These are phyloP conservation scores for Chenopodium quinoa DNA, from an alignment of 148 eudicot genomes.

Conservation along the genomic window DNA sequence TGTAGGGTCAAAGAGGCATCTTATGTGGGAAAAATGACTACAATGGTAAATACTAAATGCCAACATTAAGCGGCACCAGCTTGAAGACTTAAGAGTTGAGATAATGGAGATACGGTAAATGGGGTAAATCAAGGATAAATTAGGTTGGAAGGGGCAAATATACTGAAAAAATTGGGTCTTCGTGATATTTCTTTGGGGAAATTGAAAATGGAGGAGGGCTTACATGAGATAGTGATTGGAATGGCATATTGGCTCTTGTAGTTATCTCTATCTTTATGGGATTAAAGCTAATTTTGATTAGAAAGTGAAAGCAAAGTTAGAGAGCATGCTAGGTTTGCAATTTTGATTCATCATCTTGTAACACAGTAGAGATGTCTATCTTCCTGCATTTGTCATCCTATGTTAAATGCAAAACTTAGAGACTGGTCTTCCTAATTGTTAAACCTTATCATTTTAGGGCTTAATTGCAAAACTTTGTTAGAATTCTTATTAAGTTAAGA, in stretches of 20 bases:
- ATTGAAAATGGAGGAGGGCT: neutral
- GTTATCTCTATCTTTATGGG: neutral
- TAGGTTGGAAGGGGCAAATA: neutral
- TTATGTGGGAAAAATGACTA: neutral
- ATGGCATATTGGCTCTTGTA: neutral
- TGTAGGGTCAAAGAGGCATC: neutral
- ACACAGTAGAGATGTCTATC: neutral
- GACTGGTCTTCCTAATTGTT: neutral
- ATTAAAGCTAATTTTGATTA: neutral
- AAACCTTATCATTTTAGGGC: neutral
- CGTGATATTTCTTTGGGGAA: neutral
- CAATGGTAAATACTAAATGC: neutral
- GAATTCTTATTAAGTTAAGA: no score
- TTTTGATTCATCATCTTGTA: neutral
- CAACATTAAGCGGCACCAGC: neutral
- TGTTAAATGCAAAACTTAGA: neutral
- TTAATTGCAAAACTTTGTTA: no score
- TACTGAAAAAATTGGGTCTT: neutral
- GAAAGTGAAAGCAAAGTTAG: neutral
- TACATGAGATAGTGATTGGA: neutral
- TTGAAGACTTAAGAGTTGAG: neutral
- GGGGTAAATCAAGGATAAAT: neutral
- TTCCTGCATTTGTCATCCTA: neutral
- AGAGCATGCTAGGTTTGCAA: neutral
- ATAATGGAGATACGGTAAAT: neutral